Evolutionary conservation across 495 filamentous ascomycete genomes (phyloP).

Genomic region (Penicillium egyptiacum): DNA sequence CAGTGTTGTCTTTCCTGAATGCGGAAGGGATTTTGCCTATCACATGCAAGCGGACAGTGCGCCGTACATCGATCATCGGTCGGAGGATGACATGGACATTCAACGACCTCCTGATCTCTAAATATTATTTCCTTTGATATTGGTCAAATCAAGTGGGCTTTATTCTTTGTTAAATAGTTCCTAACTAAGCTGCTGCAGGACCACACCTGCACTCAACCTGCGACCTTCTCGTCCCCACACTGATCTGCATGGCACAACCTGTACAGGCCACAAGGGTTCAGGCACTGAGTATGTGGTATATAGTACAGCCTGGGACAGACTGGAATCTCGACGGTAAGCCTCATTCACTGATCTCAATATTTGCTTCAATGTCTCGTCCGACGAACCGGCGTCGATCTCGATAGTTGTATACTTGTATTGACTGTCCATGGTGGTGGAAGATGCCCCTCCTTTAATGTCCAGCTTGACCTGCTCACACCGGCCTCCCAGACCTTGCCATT

Average conservation of each 20-base stretch:
- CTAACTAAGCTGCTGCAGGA: conserved; percentile 30
- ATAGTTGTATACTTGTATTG: conserved; percentile 32
- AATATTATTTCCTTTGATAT: not conserved
- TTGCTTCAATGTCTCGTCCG: conserved; percentile 21
- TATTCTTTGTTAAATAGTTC: not conserved
- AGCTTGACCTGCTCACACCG: conserved; percentile 31
- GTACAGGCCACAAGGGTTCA: conserved; percentile 31
- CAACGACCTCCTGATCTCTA: not conserved
- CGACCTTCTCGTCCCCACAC: conserved; percentile 46
- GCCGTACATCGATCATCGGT: conserved; percentile 10
- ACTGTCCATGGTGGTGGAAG: conserved; percentile 25
- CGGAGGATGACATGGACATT: conserved; percentile 10
- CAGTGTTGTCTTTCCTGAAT: conserved; percentile 33
- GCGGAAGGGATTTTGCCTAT: conserved; percentile 33
- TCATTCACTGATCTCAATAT: conserved; percentile 25
- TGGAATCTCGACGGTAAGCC: conserved; percentile 11
- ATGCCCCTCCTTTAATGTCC: conserved; percentile 19
- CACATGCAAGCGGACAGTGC: conserved; percentile 29
- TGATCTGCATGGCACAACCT: conserved; percentile 48
- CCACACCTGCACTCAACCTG: conserved; percentile 38
- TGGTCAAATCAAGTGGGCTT: not conserved
- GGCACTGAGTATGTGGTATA: conserved; percentile 36
- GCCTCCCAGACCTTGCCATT: conserved; percentile 65
- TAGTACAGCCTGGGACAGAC: conserved; percentile 33
- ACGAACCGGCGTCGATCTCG: conserved; percentile 28